Conservation (phyloP, 306 rosid genomes). For the Cucumis cinereus region DNA sequence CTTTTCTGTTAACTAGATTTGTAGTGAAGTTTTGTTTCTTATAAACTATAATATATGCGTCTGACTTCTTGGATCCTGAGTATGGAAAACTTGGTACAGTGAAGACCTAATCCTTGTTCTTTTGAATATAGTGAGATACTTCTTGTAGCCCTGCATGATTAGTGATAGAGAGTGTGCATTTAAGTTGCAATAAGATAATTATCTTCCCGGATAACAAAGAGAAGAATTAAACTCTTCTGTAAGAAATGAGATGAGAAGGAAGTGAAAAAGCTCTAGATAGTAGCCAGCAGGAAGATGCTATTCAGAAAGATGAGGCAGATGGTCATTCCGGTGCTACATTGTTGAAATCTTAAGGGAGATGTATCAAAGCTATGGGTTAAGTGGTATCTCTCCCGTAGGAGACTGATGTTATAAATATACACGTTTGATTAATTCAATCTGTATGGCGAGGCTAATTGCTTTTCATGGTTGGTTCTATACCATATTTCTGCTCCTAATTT, state of each 20-base stretch:
- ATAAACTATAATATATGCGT: background rate
- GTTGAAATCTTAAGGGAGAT: background rate
- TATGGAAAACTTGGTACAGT: background rate
- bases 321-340: background rate
- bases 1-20: background rate
- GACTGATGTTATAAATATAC: background rate
- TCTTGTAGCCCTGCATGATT: background rate
- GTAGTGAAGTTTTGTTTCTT: background rate
- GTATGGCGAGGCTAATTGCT: background rate
- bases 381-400: background rate
- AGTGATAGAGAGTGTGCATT: background rate
- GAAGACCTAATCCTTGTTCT: background rate
- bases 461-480: background rate
- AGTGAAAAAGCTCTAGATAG: background rate
- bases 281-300: constrained; percentile 5
- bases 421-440: background rate
- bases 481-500: background rate
- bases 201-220: background rate
- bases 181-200: background rate
- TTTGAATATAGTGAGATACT: background rate
- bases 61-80: background rate
- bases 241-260: background rate
- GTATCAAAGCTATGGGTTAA: background rate
- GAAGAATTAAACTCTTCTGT: background rate
- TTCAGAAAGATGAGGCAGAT: constrained; percentile 9